Evolutionary conservation across 2,329 filamentous ascomycete genomes (phyloP), one percentile per base, ranked within the genome.

Genomic region (Dichotomopilus funicola): DNA sequence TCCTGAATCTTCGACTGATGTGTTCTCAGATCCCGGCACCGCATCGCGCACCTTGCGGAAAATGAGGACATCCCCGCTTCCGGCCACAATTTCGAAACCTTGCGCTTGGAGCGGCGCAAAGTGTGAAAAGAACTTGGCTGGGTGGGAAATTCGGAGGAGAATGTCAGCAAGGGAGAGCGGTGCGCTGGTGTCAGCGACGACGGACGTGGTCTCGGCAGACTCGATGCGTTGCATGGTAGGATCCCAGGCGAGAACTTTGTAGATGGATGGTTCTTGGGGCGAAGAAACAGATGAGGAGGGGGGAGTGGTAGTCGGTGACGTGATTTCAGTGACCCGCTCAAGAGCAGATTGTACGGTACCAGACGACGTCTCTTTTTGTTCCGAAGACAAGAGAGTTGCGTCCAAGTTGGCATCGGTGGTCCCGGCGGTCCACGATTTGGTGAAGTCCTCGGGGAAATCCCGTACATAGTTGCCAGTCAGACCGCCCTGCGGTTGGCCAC

Each of bases 171-270:
- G 82, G 0, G 81, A 77, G 27, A 83, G 68, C 0, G 80, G 72
- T 0, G 71, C 65, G n/a, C 79, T 71, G 5, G 68, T 70, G 49
- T 79, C 75, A 0, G 74, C 70, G 1, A 78, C 75, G 2, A 75
- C 69, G 3, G 83, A 85, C 1, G 77, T 80, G 1, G 82, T 85
- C 60, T 86, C 82, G 5, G 82, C 82, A 3, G 77, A 74, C 44
- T 73, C 78, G 62, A 89, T 74, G 10, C 72, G 72, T 61, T 85
- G 76, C 61, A 77, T 82, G 7, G 72, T 73, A 1, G 80, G 73
- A 61, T 88, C 82, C 62, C 85, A 88, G 1, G 82, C 85, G 5
- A 89, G 73, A 37, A 88, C 78, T 66, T 82, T 87, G 73, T 87
- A 88, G 3, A 78, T 51, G 4, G 56, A 64, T 37, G 65, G 55